These are phyloP conservation scores for Alternaria triticina DNA, from an alignment of 2,329 filamentous ascomycete species.

Conservation along the genomic window DNA sequence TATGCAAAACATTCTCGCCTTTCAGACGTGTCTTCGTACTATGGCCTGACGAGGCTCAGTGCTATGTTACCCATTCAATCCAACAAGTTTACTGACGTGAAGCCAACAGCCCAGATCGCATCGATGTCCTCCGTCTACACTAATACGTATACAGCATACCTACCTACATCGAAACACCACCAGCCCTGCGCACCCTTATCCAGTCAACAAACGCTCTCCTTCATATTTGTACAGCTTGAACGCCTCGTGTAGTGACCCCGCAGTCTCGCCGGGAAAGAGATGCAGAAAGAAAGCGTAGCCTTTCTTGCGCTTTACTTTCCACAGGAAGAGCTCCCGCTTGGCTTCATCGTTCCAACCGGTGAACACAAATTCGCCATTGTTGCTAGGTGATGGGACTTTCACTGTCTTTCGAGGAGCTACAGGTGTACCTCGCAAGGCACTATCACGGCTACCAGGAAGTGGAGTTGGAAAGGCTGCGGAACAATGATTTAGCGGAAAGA, in stretches of 20 bases:
- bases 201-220: neutral
- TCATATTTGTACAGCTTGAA: conserved; percentile 1
- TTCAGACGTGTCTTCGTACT: neutral
- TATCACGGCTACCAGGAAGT: neutral
- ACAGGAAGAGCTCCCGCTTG: conserved; percentile 1
- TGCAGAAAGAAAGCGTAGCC: neutral
- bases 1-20: neutral
- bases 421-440: neutral
- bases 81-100: neutral
- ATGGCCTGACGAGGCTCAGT: neutral
- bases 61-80: neutral
- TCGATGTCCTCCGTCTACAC: neutral
- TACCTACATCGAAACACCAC: neutral
- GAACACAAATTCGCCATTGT: neutral
- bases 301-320: conserved; percentile 5
- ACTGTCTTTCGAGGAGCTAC: neutral
- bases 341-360: conserved; percentile 6
- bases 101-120: neutral
- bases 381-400: neutral
- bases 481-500: neutral
- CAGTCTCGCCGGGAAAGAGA: conserved; percentile 6
- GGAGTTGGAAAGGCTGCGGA: neutral
- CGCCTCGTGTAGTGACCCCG: neutral
- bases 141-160: neutral
- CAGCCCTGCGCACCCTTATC: neutral